phyloP scores from a whole-genome alignment of 768 basidiomycete genomes.

The Kwoniella europaea region DNA sequence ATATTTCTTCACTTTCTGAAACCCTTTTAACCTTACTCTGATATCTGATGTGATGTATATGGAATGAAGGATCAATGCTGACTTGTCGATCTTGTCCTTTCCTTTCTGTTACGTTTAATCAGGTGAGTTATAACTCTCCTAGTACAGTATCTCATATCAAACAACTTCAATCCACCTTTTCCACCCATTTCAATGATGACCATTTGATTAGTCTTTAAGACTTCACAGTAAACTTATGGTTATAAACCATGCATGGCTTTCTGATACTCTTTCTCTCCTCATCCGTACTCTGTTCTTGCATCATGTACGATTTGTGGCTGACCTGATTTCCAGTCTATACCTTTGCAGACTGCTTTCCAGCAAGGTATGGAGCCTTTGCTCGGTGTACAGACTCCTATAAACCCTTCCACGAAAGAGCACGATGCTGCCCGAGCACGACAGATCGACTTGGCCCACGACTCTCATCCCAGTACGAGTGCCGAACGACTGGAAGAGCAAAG shows the following conservation, averaged over 20 bases:
- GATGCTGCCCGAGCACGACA: slow-evolving; percentile 26
- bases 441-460: slow-evolving; percentile 25
- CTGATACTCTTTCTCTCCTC: slow-evolving; percentile 46
- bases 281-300: slow-evolving; percentile 9
- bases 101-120: background rate
- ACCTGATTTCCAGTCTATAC: slow-evolving; percentile 63
- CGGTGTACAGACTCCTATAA: slow-evolving; percentile 61
- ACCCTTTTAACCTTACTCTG: slow-evolving; percentile 11
- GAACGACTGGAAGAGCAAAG: slow-evolving; percentile 51
- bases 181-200: slow-evolving; percentile 63
- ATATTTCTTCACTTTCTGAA: slow-evolving; percentile 59
- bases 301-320: slow-evolving; percentile 17
- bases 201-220: slow-evolving; percentile 79
- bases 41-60: background rate
- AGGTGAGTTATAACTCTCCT: slow-evolving; percentile 61
- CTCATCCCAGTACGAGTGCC: slow-evolving; percentile 35
- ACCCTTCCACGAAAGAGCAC: slow-evolving; percentile 26
- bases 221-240: slow-evolving; percentile 54
- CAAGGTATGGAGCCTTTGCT: slow-evolving; percentile 80
- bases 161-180: slow-evolving; percentile 12
- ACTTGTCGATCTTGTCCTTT: slow-evolving; percentile 12
- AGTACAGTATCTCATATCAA: slow-evolving; percentile 3
- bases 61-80: slow-evolving; percentile 24
- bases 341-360: slow-evolving; percentile 78
- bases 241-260: slow-evolving; percentile 61